phyloP scores from a whole-genome alignment of 75 land plant genomes.

The Cupressus sempervirens region DNA sequence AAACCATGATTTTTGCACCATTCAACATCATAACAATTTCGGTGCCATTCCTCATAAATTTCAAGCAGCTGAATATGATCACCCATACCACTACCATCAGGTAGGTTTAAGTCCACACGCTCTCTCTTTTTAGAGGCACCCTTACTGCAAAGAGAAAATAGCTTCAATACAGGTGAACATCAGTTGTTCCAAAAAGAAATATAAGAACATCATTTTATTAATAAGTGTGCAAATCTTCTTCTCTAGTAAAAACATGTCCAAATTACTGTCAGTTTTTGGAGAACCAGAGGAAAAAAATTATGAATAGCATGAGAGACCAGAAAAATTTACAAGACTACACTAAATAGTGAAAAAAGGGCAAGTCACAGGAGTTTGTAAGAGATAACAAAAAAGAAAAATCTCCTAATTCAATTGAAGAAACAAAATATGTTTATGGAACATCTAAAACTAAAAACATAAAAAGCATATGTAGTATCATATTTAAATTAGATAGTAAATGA shows the following conservation, averaged over 20 bases:
- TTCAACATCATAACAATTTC: conserved; percentile 48
- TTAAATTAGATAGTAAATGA: not conserved
- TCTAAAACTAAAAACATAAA: not conserved
- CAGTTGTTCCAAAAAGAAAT: not conserved
- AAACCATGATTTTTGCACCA: conserved; percentile 78
- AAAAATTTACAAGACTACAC: not conserved
- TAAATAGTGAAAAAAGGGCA: not conserved
- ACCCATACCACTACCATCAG: conserved; percentile 89
- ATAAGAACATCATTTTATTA: not conserved
- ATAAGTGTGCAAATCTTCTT: not conserved
- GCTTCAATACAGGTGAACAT: not conserved
- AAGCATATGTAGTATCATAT: not conserved
- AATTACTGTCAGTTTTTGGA: not conserved
- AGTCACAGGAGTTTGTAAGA: not conserved
- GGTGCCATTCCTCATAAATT: conserved; percentile 78
- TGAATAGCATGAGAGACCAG: not conserved
- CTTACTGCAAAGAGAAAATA: conserved; percentile 28
- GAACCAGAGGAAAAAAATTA: not conserved
- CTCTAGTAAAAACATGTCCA: not conserved
- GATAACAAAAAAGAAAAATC: not conserved
- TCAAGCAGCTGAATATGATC: conserved; percentile 96
- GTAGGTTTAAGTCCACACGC: conserved; percentile 42
- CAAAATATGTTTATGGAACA: not conserved
- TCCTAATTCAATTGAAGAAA: not conserved
- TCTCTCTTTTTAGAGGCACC: conserved; percentile 65